Evolutionary conservation across 352 stramenopile species (phyloP).

Genomic region (Phytophthora brassicae): DNA sequence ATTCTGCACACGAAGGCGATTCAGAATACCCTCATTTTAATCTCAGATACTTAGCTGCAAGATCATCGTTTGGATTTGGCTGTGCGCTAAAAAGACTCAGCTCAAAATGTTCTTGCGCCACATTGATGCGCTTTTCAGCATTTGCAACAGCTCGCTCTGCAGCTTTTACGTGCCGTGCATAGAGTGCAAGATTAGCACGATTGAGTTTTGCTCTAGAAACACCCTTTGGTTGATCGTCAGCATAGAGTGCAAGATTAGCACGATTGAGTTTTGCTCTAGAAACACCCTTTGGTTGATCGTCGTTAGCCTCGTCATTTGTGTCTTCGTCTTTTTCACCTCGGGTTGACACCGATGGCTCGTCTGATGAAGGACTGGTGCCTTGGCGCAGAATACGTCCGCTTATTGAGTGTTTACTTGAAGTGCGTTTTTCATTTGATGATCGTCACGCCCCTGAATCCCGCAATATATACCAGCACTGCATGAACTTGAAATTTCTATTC

Average conservation of each 20-base stretch:
- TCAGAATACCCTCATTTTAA: not conserved
- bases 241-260: not conserved
- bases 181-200: too few relatives aligned
- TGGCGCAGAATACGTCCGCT: not conserved
- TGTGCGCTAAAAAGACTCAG: not conserved
- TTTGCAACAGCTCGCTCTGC: not conserved
- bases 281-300: not conserved
- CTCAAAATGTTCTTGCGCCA: not conserved
- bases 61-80: not conserved
- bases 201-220: too few relatives aligned
- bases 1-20: not conserved
- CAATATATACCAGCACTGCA: conserved; percentile 14
- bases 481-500: conserved; percentile 11
- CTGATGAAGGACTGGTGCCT: too few relatives aligned
- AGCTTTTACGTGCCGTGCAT: not conserved
- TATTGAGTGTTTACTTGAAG: not conserved
- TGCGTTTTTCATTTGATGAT: not conserved
- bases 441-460: not conserved
- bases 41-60: not conserved
- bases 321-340: too few relatives aligned
- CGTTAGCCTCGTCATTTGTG: too few relatives aligned
- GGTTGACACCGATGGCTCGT: too few relatives aligned
- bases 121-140: not conserved
- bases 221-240: too few relatives aligned
- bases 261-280: not conserved